A percentile compares a stretch with the other conserved stretches of the same genome.
phyloP scores from a whole-genome alignment of 345 rosid species.

The Gossypium australe region DNA sequence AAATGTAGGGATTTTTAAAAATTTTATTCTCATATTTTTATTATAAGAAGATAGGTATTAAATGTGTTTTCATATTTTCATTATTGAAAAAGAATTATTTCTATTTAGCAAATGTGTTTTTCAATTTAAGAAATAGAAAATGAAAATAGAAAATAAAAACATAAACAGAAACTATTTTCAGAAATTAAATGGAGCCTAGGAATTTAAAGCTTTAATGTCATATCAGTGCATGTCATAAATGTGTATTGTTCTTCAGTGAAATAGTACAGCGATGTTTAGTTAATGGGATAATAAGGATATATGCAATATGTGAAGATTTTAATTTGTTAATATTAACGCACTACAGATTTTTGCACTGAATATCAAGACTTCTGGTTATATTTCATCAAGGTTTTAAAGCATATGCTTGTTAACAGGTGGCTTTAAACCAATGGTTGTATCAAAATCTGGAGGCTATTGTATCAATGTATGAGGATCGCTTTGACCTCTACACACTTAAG shows the following conservation, averaged over 20 bases:
- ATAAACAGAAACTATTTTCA: no score
- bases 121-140: no score
- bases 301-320: background rate
- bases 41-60: no score
- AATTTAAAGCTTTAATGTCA: background rate
- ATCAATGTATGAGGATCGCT: constrained; percentile 90
- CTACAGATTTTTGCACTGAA: background rate
- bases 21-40: no score
- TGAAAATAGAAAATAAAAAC: no score
- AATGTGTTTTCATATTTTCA: no score
- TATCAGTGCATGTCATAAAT: background rate
- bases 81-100: no score
- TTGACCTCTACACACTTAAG: constrained; percentile 66
- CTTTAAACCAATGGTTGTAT: constrained; percentile 82
- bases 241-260: background rate
- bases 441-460: constrained; percentile 82
- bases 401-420: constrained; percentile 44
- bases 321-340: background rate
- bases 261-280: background rate
- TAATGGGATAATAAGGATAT: background rate
- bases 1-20: no score
- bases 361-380: background rate
- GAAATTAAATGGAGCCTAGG: no score
- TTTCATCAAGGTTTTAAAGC: background rate
- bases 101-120: no score